Percentiles rank a stretch among this genome's conserved stretches.
Evolutionary conservation across 345 rosid species (phyloP).

Genomic region (Combretum micranthum): DNA sequence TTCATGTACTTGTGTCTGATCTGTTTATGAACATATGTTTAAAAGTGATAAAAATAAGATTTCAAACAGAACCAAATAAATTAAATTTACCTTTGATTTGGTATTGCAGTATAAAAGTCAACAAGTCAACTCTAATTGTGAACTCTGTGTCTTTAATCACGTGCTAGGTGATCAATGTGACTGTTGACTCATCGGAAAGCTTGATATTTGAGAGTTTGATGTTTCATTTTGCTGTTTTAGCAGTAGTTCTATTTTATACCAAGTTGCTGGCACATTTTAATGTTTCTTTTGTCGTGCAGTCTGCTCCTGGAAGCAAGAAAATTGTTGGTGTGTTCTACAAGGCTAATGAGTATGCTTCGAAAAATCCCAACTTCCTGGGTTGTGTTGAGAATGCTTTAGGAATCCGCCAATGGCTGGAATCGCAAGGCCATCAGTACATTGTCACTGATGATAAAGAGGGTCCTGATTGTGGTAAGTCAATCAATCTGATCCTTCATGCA

Average conservation of each 20-base stretch:
- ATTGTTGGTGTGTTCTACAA: slow-evolving; percentile 97
- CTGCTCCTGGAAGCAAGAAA: slow-evolving; percentile 74
- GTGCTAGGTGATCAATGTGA: no score
- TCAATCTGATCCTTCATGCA: not conserved
- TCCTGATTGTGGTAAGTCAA: slow-evolving; percentile 48
- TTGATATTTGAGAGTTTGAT: no score
- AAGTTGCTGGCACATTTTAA: not conserved
- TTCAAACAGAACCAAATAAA: no score
- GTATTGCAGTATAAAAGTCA: no score
- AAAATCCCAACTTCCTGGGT: slow-evolving; percentile 76
- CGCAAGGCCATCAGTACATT: slow-evolving; percentile 78
- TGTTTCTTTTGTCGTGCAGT: slow-evolving; percentile 25
- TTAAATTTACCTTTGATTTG: no score
- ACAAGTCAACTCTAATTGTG: no score
- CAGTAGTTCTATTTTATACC: not conserved
- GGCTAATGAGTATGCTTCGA: slow-evolving; percentile 65
- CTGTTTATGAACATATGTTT: no score
- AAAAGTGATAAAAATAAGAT: no score
- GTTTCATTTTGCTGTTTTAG: no score
- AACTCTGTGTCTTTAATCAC: no score
- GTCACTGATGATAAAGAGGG: slow-evolving; percentile 96
- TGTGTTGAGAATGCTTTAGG: slow-evolving; percentile 75
- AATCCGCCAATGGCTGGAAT: slow-evolving; percentile 70
- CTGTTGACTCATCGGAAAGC: no score
- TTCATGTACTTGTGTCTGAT: no score